Base-by-base conservation (phyloP, 2,329 filamentous ascomycete genomes). In the Chrysoporthe austroafricana region DNA sequence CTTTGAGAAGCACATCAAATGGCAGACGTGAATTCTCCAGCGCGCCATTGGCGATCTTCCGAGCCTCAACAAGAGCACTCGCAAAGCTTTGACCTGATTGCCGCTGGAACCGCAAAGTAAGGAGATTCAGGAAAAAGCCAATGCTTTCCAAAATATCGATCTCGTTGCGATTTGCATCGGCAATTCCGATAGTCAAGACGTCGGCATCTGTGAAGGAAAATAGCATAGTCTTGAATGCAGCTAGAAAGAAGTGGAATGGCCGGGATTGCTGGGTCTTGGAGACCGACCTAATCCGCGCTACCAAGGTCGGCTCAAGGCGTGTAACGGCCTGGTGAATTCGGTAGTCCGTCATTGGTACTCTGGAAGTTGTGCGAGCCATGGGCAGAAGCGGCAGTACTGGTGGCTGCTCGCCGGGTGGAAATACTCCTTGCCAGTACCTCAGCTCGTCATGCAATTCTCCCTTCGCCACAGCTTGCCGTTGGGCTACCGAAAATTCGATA, bases 101-200 rank as follows among this genome's bases (percentile, higher is more conserved):
- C 64, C 61, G n/a, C 62, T 71, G 34, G 66, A 85, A 80, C 0
- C 77, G 75, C 1, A 86, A 57, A 1, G 85, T 79, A 0, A 87
- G 73, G 0, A 86, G 71, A 68, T 87, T 86, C 3, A 86, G 66
- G 56, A 82, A 82, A 54, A 79, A 73, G 1, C 85, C 85, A 1
- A 86, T 72, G 6, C 73, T 84, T 0, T 71, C 65, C 11, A 73
- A 63, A 1, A 76, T 64, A 2, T 76, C 68, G 8, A 66, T 66
- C 2, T 83, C 79, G 0, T 79, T 80, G 34, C 73, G 78, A 4
- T 81, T 81, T 1, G 80, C 80, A 71, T 86, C 83, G 0, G 79
- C 79, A 16, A 85, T 76, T 8, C 84, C 85, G 64, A 87, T 83
- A 1, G 52, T 34, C 14, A 57, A 3, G 32, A 14, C 52, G 13